A percentile compares a stretch with the other conserved stretches of the same genome.
Conservation (phyloP, 805 yeast genomes). For the Saturnispora galanensis region DNA sequence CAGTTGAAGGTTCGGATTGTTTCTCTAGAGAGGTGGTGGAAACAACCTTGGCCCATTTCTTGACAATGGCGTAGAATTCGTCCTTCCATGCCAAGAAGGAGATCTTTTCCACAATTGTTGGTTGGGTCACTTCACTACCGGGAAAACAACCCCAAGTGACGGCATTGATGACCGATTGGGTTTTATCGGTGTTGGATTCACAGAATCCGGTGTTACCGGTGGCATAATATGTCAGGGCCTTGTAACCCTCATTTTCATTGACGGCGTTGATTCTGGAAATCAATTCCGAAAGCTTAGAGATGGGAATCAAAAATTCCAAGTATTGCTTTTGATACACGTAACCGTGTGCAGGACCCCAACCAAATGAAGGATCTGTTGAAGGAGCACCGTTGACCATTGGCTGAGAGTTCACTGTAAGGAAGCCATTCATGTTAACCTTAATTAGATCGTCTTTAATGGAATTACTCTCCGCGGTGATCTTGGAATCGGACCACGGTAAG, state of each 20-base stretch:
- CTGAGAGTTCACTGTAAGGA: conserved; percentile 84
- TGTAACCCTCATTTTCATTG: conserved; percentile 34
- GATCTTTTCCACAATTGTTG: conserved; percentile 86
- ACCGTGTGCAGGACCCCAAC: conserved; percentile 95
- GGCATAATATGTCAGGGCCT: conserved; percentile 67
- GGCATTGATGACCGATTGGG: conserved; percentile 72
- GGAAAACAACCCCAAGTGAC: conserved; percentile 99
- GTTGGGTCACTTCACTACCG: conserved; percentile 88
- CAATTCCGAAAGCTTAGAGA: conserved; percentile 29
- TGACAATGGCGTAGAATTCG: conserved; percentile 75
- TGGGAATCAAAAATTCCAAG: conserved; percentile 74
- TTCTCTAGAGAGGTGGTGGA: conserved; percentile 11
- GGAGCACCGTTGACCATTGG: conserved; percentile 78
- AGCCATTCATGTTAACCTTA: conserved; percentile 54
- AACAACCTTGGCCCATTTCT: conserved; percentile 51
- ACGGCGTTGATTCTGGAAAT: conserved; percentile 35
- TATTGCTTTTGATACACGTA: conserved; percentile 93
- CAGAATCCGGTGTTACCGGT: conserved; percentile 31
- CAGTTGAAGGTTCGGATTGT: conserved; percentile 26
- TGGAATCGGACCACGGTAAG: conserved; percentile 94
- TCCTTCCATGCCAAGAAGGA: conserved; percentile 97
- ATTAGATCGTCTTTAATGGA: conserved; percentile 51
- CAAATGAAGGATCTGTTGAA: conserved; percentile 62
- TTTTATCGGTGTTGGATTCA: conserved; percentile 26
- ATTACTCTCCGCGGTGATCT: conserved; percentile 66